Conservation (phyloP, 1,139 yeast genomes). For the Taphrina populina region DNA sequence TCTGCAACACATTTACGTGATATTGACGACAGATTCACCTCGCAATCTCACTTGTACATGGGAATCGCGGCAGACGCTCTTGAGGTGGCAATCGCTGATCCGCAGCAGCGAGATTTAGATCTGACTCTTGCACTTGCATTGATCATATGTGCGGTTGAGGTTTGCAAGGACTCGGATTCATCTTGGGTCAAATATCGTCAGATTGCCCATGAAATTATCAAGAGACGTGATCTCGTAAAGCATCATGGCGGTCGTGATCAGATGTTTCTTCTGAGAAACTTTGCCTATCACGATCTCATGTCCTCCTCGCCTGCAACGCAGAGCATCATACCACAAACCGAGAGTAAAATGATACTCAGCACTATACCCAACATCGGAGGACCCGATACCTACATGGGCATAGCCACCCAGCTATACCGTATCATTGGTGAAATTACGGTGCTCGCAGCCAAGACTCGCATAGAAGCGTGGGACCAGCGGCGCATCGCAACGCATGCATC, state of each 20-base stretch:
- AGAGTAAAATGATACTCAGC: neutral
- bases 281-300: conserved; percentile 8
- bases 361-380: neutral
- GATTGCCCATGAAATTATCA: conserved; percentile 2
- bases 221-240: neutral
- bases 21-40: conserved; percentile 1
- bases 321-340: neutral
- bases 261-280: neutral
- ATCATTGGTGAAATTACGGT: neutral
- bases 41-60: neutral
- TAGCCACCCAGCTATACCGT: neutral
- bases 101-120: neutral
- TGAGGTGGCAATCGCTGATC: neutral
- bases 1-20: conserved; percentile 4
- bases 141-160: conserved; percentile 8
- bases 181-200: neutral
- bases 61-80: neutral
- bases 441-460: neutral
- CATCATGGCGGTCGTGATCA: neutral
- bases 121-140: neutral
- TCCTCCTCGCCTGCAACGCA: neutral
- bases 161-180: conserved; percentile 5
- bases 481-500: conserved; percentile 3
- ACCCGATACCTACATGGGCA: conserved; percentile 6
- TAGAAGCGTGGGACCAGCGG: neutral